Conservation (phyloP, 2,329 filamentous ascomycete species). For the Colletotrichum lini region DNA sequence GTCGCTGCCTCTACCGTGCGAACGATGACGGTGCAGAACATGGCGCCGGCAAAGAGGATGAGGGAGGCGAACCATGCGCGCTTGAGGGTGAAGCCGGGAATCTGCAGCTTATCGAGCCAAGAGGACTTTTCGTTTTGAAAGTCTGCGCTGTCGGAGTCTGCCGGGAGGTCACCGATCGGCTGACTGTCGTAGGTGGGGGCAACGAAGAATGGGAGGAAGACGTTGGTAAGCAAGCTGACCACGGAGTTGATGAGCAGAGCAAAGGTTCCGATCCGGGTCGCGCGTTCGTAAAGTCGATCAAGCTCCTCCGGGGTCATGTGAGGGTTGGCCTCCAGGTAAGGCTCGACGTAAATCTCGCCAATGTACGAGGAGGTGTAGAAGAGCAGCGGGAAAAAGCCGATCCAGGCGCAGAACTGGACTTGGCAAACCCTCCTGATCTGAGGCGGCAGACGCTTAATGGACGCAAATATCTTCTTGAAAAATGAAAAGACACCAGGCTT, state of each 20-base stretch:
- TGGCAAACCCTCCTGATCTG: conserved; percentile 87
- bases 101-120: conserved; percentile 75
- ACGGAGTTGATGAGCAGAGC: conserved; percentile 91
- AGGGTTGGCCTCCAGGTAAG: conserved; percentile 82
- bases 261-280: conserved; percentile 89
- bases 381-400: conserved; percentile 95
- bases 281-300: conserved; percentile 84
- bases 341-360: conserved; percentile 92
- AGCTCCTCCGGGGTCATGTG: conserved; percentile 83
- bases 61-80: conserved; percentile 90
- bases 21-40: conserved; percentile 88
- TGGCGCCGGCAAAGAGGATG: conserved; percentile 84
- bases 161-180: conserved; percentile 50
- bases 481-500: conserved; percentile 81
- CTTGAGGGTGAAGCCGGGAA: conserved; percentile 88
- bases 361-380: conserved; percentile 97
- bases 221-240: conserved; percentile 84
- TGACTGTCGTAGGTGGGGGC: conserved; percentile 80
- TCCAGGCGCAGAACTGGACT: conserved; percentile 90
- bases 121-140: conserved; percentile 55
- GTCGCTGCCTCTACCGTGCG: conserved; percentile 80
- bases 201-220: conserved; percentile 88
- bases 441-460: conserved; percentile 83
- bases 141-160: conserved; percentile 50
- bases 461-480: conserved; percentile 82